phyloP scores from a whole-genome alignment of 2,329 filamentous ascomycete genomes.

The Cordyceps tenuipes region DNA sequence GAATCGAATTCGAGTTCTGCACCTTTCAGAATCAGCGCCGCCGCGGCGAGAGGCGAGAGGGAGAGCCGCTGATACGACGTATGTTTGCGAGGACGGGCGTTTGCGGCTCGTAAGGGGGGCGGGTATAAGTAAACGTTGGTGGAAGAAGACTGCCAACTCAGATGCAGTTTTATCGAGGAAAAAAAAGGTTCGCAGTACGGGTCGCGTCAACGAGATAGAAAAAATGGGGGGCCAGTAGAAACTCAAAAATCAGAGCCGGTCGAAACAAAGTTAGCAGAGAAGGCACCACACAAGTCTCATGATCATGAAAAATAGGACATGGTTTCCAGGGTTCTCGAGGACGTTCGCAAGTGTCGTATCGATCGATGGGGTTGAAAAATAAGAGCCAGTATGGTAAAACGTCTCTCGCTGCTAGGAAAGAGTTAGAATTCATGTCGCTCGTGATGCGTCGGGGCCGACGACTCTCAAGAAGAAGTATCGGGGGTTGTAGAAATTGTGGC shows the following conservation, averaged over 20 bases:
- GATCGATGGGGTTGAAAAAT: background rate
- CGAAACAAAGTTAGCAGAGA: constrained; percentile 11
- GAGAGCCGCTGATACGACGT: background rate
- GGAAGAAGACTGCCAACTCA: background rate
- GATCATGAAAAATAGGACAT: constrained; percentile 10
- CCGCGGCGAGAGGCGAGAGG: background rate
- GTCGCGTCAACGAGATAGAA: constrained; percentile 6
- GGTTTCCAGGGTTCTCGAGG: background rate
- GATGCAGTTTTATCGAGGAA: background rate
- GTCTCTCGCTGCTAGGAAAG: background rate
- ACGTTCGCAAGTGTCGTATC: background rate
- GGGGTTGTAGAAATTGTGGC: constrained; percentile 10
- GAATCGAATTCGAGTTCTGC: background rate
- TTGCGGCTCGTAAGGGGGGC: constrained; percentile 3
- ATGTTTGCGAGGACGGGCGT: background rate
- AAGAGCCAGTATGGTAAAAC: background rate
- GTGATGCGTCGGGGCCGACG: background rate
- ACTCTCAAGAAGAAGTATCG: constrained; percentile 8
- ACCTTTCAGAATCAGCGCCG: background rate
- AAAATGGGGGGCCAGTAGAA: constrained; percentile 5
- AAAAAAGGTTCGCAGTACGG: constrained; percentile 7
- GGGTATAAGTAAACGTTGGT: background rate
- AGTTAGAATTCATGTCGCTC: background rate
- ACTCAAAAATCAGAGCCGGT: constrained; percentile 10
- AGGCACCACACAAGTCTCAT: constrained; percentile 11